Evolutionary conservation across 257 asterid genomes (phyloP).

Genomic region (Fraxinus quadrangulata): DNA sequence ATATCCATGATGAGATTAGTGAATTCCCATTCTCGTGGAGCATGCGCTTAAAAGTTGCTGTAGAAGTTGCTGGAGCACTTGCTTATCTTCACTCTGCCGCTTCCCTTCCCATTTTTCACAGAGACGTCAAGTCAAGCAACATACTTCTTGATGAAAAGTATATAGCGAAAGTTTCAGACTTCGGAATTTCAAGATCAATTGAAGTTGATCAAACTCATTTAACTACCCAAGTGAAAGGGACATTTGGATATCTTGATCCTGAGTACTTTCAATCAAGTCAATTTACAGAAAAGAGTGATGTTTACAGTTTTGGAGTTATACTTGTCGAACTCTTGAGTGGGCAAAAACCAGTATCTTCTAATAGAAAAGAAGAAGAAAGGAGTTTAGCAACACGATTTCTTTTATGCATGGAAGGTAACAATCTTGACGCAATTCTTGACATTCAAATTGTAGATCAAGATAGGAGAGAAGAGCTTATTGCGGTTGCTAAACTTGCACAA

Average conservation of each 20-base stretch:
- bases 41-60: neutral
- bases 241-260: slow-evolving; percentile 13
- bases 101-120: neutral
- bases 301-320: slow-evolving; percentile 12
- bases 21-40: neutral
- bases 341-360: slow-evolving; percentile 2
- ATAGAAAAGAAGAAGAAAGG: neutral
- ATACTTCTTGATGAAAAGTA: neutral
- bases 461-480: neutral
- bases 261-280: slow-evolving; percentile 4
- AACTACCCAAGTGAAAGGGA: slow-evolving; percentile 11
- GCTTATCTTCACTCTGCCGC: slow-evolving; percentile 16
- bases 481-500: slow-evolving; percentile 19
- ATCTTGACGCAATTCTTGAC: slow-evolving; percentile 1
- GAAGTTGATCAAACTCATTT: slow-evolving; percentile 11
- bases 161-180: neutral
- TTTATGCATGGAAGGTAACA: slow-evolving; percentile 2
- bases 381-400: slow-evolving; percentile 17
- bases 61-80: slow-evolving; percentile 10
- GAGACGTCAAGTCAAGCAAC: slow-evolving; percentile 15
- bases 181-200: neutral
- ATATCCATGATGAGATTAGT: neutral
- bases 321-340: slow-evolving; percentile 14
- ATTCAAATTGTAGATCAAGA: neutral
- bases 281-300: slow-evolving; percentile 20